A percentile compares a stretch with the other conserved stretches of the same genome.
phyloP scores from a whole-genome alignment of 148 eudicot genomes.

The Silene latifolia region DNA sequence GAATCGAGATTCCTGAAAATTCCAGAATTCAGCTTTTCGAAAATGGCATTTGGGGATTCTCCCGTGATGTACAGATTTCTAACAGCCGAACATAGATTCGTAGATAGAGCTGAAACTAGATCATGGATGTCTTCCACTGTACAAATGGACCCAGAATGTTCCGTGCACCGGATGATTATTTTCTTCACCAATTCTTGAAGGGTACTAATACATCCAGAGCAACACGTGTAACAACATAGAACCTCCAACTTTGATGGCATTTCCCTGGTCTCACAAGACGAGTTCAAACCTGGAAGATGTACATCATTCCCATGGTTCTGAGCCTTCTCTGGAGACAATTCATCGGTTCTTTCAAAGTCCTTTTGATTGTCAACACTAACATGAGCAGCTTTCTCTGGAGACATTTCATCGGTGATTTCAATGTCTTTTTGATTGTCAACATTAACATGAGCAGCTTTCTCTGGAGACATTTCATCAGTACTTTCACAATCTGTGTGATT shows the following conservation, averaged over 20 bases:
- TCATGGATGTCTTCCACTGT: constrained; percentile 78
- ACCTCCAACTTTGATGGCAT: constrained; percentile 28
- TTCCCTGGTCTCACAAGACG: constrained; percentile 15
- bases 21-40: constrained; percentile 14
- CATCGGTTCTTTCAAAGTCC: constrained; percentile 6
- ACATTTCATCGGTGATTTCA: not conserved
- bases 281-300: constrained; percentile 16
- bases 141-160: constrained; percentile 30
- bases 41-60: constrained; percentile 11
- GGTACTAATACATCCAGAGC: constrained; percentile 51
- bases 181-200: constrained; percentile 44
- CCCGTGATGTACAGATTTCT: constrained; percentile 36
- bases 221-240: constrained; percentile 57
- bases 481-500: constrained; percentile 10
- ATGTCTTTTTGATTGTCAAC: not conserved
- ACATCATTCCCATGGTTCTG: constrained; percentile 16
- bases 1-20: constrained; percentile 18
- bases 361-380: constrained; percentile 7
- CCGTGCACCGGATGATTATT: constrained; percentile 39
- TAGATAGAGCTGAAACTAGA: constrained; percentile 52
- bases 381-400: constrained; percentile 16
- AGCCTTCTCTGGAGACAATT: constrained; percentile 10
- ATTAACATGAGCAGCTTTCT: constrained; percentile 17
- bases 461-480: constrained; percentile 1
- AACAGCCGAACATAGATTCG: constrained; percentile 52